These are phyloP conservation scores for Chytriomyces confervae DNA, from an alignment of 192 early-diverging fungal genomes.

Conservation along the genomic window DNA sequence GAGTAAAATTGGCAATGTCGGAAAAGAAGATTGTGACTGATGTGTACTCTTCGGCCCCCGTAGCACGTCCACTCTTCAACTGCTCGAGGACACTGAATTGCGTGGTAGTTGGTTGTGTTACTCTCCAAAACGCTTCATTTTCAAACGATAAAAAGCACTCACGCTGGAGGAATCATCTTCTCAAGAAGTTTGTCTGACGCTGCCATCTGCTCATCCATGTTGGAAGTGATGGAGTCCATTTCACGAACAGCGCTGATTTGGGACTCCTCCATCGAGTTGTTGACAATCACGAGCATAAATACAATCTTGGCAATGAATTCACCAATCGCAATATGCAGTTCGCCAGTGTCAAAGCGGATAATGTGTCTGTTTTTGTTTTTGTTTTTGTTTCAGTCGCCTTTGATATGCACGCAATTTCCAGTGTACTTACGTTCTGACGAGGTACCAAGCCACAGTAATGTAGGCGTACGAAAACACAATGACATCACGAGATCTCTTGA, in stretches of 20 bases:
- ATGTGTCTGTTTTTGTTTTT: slow-evolving; percentile 9
- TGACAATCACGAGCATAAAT: slow-evolving; percentile 50
- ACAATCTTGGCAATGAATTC: slow-evolving; percentile 49
- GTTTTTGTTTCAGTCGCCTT: background rate
- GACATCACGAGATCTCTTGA: slow-evolving; percentile 22
- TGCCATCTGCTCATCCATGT: slow-evolving; percentile 42
- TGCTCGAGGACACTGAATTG: slow-evolving; percentile 39
- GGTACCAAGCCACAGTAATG: slow-evolving; percentile 39
- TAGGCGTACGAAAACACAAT: slow-evolving; percentile 32
- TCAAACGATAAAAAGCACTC: slow-evolving; percentile 2
- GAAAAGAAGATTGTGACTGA: slow-evolving; percentile 51
- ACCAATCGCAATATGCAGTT: slow-evolving; percentile 33
- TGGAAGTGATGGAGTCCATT: slow-evolving; percentile 38
- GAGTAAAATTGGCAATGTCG: slow-evolving; percentile 51
- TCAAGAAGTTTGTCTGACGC: slow-evolving; percentile 42
- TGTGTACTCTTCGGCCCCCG: slow-evolving; percentile 46
- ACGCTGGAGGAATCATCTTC: slow-evolving; percentile 45
- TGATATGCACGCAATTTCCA: background rate
- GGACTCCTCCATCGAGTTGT: slow-evolving; percentile 50
- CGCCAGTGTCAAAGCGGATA: slow-evolving; percentile 33
- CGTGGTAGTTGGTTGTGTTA: background rate
- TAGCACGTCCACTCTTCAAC: slow-evolving; percentile 46
- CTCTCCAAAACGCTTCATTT: background rate
- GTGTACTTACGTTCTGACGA: slow-evolving; percentile 16
- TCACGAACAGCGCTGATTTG: slow-evolving; percentile 37